Base-by-base conservation (phyloP, 2,329 filamentous ascomycete species). In the Cyphellophora europaea region DNA sequence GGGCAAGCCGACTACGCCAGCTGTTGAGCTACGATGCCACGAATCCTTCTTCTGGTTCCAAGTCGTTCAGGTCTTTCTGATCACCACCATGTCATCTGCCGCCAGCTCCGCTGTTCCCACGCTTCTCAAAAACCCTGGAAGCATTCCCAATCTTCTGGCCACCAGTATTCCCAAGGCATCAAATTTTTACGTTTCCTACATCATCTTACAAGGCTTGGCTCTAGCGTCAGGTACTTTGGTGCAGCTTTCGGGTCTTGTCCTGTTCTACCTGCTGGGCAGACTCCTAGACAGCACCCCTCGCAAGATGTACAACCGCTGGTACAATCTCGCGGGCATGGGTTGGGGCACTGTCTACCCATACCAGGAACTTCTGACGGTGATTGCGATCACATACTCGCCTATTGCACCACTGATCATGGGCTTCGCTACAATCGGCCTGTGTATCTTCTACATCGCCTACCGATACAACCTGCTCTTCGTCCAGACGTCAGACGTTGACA, bases 131-230 rank as follows among this genome's bases (percentile, higher is more conserved):
- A 49, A 85, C 3, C 86, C 87, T 0, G 55, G 63, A 2, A 61
- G 61, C 0, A 72, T 77, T 5, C 75, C 85, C 0, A 61, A 55
- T 1, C 60, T 93, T 25, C 69, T 94, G 3, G 80, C 87, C 1
- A 52, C 67, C 11, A 81, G 83, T 39, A 67, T 98, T 5, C 91
- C 91, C 12, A 79, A 74, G 37, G 79, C 86, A 0, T 88, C 87
- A 41, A 96, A 93, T 61, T 93, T 96, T 54, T 98, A 95, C 59
- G 79, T 96, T 13, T 85, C 82, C 0, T 98, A 96, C 62, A 93
- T 98, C 47, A 76, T 96, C 19, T 74, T 98, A 3, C 91, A 96
- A 58, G 93, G 89, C 19, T 59, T 96, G 38, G 80, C 79, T 2
- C 77, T 89, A 42, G 82, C 86, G 3, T 72, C 84, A 0, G 74